Evolutionary conservation across 495 filamentous ascomycete species (phyloP).

Genomic region (Penicillium salamii): DNA sequence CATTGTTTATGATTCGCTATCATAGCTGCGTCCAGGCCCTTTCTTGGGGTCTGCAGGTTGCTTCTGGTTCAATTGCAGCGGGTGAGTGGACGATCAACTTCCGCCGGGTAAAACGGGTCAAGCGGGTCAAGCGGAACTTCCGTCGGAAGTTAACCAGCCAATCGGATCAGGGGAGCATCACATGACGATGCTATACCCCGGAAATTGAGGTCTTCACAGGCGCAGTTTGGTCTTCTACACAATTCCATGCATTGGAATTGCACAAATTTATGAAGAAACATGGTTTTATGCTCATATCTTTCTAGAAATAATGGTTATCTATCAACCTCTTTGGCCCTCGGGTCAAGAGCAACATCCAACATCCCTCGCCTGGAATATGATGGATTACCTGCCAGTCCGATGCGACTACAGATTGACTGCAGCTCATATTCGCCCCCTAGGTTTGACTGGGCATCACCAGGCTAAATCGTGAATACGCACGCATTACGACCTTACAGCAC

Average conservation of each 20-base stretch:
- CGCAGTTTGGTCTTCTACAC: too few relatives aligned
- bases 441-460: constrained; percentile 30
- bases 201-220: too few relatives aligned
- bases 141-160: constrained; percentile 2
- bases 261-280: too few relatives aligned
- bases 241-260: too few relatives aligned
- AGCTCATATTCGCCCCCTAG: constrained; percentile 27
- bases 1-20: neutral
- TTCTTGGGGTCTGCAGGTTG: too few relatives aligned
- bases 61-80: too few relatives aligned
- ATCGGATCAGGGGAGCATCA: neutral
- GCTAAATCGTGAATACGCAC: constrained; percentile 18
- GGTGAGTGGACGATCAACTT: constrained; percentile 1
- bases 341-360: constrained; percentile 27
- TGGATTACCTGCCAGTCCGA: constrained; percentile 28
- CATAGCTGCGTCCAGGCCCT: neutral
- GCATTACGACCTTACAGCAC: neutral
- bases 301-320: too few relatives aligned
- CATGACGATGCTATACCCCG: neutral
- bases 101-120: neutral
- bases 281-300: too few relatives aligned
- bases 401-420: constrained; percentile 10
- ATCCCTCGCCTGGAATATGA: constrained; percentile 24
- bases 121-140: neutral
- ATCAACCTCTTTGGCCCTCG: constrained; percentile 27